Evolutionary conservation across 1,284 basidiomycete species (phyloP), one percentile per base, ranked within the genome.

Genomic region (Exsudoporus floridanus): DNA sequence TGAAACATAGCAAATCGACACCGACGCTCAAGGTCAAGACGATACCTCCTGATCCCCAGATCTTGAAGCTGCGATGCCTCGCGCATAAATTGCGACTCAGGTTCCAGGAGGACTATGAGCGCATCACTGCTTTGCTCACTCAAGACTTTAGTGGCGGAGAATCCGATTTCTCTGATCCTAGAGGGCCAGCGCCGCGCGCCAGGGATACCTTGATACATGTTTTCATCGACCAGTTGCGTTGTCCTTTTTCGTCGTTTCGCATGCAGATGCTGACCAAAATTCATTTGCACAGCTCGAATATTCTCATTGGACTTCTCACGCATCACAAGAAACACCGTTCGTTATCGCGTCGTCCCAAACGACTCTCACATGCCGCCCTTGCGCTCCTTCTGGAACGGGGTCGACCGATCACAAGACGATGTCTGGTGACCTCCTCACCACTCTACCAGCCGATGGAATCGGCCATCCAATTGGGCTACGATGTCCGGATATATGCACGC

Each of bases 141-240:
- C 66, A 74, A 49, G 71, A 75, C 49, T 72, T 70, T 50, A 68
- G 70, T 48, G 67, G 73, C 3, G 67, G 63, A 14, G 65, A 71
- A 54, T 69, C 68, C 47, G 68, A 65, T 50, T 76, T 56, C 61
- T 68, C 73, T 21, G 70, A 75, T 44, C 75, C 78, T 30, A 73
- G 80, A 48, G 81, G 79, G 31, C 78, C 78, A 21, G 67, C 68
- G n/a, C 74, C 77, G 14, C 62, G 62, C 35, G 62, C 74, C 25
- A 75, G 74, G 37, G 84, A 88, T 61, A 79, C 81, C 12, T 67
- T 86, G 57, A 81, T 90, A 40, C 90, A 94, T 71, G 81, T 94
- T 59, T 94, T 93, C 70, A 80, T 94, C 56, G 92, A 94, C 69
- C 89, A 94, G 89, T 92, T 66, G 62, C 62, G 81, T 72, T 25